Base-by-base conservation (phyloP, 495 filamentous ascomycete genomes). In the Aspergillus steynii region DNA sequence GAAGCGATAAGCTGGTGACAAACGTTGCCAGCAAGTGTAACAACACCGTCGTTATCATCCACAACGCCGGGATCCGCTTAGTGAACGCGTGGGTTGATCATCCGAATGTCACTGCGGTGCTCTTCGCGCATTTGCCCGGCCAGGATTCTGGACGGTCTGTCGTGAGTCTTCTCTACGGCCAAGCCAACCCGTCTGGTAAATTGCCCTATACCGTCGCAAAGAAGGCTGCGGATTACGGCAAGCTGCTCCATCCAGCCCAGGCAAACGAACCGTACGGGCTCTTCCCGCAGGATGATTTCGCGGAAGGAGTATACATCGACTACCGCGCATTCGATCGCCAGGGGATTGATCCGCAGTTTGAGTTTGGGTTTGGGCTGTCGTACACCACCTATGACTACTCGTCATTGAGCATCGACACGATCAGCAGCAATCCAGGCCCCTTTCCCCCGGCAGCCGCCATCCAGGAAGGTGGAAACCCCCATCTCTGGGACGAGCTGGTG, bases 191-290 rank as follows among this genome's bases (percentile, higher is more conserved):
- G 0, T 89, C 85, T 4, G 92, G 91, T 15, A 84, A 85, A 28
- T 74, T 95, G 0, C 90, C 90, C 0, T 93, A 90, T 72, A 94
- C 91, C 1, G 86, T 94, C 61, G 91, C 85, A 32, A 91, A 89
- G 62, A 80, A 86, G 84, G 87, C 83, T 0, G 69, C 86, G 55
- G 83, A 91, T 3, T 75, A 84, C 58, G 79, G 84, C 52, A 84
- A 84, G 20, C 60, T 88, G 0, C 65, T 87, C 15, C 79, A 87
- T 48, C 82, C 82, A 3, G 81, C 86, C 0, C 88, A 66, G 49
- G 68, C 67, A 0, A 53, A 61, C 26, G 63, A 62, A 10, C 51
- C 55, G 3, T 92, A 90, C 63, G 81, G 77, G 29, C 68, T 86
- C 27, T 78, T 86, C 7, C 91, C 92, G 1, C 86, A 89, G 65